Evolutionary conservation across 106 monocot genomes (phyloP), one percentile per base, ranked within the genome.

Genomic region (Allium fistulosum): DNA sequence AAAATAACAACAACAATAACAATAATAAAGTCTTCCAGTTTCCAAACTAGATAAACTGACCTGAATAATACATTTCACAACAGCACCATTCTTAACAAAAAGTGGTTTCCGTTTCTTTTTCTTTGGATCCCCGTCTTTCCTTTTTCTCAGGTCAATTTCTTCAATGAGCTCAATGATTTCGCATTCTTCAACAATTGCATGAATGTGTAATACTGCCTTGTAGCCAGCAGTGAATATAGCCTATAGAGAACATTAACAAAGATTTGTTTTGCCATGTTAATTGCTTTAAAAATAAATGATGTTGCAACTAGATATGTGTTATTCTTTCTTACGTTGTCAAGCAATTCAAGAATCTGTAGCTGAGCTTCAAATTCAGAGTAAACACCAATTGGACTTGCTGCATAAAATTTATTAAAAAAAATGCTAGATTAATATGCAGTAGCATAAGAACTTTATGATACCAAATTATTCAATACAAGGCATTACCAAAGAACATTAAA

Each of bases 171-270:
- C 89, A 58, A 93, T 87, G 76, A 93, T 99, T 73, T 99, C 97
- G 63, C 92, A 92, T 69, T 99, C 97, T 79, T 99, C 97, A 13
- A 92, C 92, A 52, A 92, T 58, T 28, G 97, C 71, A 69, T 99
- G 97, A 72, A 99, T 87, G 67, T 99, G 97, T 63, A 99, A 65
- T 1, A 99, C 76, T 51, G 97, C 97, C 68, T 90, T 99, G 79
- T 92, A 99, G n/a, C 97, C 97, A 71, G 97, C 92, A 69, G 97
- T 99, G 26, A 99, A 99, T 52, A 99, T 92, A 26, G 92, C 92
- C 97, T 97, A 76, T 2, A 37, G 37, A 37, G 45, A 11, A 27
- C 28, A 80, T 51, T 45, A 50, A 67, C 10, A 72, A 9, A 13
- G 17, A 53, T 16, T 49, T 47, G 52, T 51, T 17, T 37, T 37